A percentile compares a stretch with the other conserved stretches of the same genome.
Conservation (phyloP, 2,329 filamentous ascomycete species). For the Thielaviopsis populi region DNA sequence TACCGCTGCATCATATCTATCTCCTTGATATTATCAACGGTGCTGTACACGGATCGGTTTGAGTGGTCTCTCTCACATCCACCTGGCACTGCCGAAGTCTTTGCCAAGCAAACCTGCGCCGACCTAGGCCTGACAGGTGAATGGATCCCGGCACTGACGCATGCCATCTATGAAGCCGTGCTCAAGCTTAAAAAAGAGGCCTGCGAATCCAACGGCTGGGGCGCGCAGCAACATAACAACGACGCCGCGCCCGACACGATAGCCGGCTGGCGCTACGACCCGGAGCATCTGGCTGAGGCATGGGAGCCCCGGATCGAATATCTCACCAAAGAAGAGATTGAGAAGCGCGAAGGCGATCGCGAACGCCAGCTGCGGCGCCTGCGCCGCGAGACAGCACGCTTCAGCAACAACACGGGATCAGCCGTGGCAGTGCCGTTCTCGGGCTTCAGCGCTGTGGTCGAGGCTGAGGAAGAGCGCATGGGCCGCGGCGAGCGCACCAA, state of each 20-base stretch:
- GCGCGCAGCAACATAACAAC: constrained; percentile 61
- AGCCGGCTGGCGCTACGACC: constrained; percentile 90
- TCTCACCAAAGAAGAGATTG: constrained; percentile 88
- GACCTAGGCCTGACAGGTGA: constrained; percentile 81
- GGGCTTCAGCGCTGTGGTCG: constrained; percentile 35
- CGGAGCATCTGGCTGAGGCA: constrained; percentile 69
- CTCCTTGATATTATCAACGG: constrained; percentile 81
- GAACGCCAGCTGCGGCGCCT: constrained; percentile 80
- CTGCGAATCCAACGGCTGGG: constrained; percentile 72
- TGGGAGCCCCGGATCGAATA: constrained; percentile 74
- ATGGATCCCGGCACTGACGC: constrained; percentile 87
- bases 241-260: constrained; percentile 69
- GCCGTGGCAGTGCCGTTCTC: constrained; percentile 54
- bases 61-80: constrained; percentile 93
- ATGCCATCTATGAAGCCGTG: constrained; percentile 93
- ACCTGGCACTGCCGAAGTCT: constrained; percentile 78
- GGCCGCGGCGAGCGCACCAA: constrained; percentile 84
- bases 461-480: constrained; percentile 64
- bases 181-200: constrained; percentile 89
- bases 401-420: constrained; percentile 75
- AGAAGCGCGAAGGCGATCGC: constrained; percentile 87
- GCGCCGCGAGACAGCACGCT: constrained; percentile 78
- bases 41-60: constrained; percentile 91
- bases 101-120: constrained; percentile 82
- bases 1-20: constrained; percentile 86